phyloP scores from a whole-genome alignment of 2,329 filamentous ascomycete species.

The Ceratocystis colombiana region DNA sequence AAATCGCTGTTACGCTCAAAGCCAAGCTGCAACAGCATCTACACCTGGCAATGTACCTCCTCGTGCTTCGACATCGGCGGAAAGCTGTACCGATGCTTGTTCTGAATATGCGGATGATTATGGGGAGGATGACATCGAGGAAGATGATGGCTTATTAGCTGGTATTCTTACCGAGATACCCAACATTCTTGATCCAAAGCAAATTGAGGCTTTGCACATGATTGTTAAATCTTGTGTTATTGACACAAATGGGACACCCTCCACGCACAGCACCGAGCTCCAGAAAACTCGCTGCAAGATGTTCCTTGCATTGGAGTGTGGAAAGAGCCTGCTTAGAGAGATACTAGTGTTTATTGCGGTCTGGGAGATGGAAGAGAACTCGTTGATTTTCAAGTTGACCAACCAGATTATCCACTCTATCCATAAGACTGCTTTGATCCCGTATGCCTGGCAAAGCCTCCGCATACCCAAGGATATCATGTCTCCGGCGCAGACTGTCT shows the following conservation, averaged over 20 bases:
- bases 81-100: conserved; percentile 23
- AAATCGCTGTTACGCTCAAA: conserved; percentile 21
- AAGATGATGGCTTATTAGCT: conserved; percentile 64
- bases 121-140: conserved; percentile 55
- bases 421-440: conserved; percentile 77
- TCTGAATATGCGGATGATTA: conserved; percentile 33
- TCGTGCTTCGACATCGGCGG: conserved; percentile 12
- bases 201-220: conserved; percentile 95
- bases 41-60: background rate
- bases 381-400: conserved; percentile 93
- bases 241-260: conserved; percentile 52
- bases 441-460: conserved; percentile 84
- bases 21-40: conserved; percentile 17
- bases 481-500: conserved; percentile 84
- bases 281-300: conserved; percentile 86
- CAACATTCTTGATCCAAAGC: conserved; percentile 83
- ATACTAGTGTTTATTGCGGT: conserved; percentile 93
- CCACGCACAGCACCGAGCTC: conserved; percentile 51
- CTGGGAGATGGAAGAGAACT: conserved; percentile 89
- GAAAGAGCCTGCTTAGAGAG: conserved; percentile 78
- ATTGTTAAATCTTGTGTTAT: conserved; percentile 93
- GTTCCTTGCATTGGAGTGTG: conserved; percentile 79
- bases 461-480: conserved; percentile 93
- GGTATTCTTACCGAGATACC: conserved; percentile 88
- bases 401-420: conserved; percentile 92